Percentiles rank a stretch among this genome's conserved stretches.
Conservation (phyloP, 805 yeast species). For the Candida pseudoglaebosa region DNA sequence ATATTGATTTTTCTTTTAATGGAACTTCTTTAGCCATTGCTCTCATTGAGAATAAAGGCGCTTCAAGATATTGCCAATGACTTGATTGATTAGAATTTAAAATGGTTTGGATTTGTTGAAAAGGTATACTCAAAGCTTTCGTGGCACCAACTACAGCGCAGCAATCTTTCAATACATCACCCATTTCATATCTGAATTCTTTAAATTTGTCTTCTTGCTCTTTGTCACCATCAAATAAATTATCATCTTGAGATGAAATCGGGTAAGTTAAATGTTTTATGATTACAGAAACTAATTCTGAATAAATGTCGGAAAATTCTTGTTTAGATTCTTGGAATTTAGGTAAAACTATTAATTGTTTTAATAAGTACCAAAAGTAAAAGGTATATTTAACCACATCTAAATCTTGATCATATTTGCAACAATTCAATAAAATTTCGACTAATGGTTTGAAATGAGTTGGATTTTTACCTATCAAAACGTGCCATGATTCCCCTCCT, state of each 20-base stretch:
- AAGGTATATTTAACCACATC: constrained; percentile 89
- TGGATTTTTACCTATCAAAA: constrained; percentile 71
- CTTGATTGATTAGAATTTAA: constrained; percentile 34
- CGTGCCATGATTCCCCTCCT: constrained; percentile 96
- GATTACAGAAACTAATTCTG: constrained; percentile 56
- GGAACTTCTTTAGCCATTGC: constrained; percentile 93
- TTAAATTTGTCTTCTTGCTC: constrained; percentile 91
- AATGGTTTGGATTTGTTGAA: constrained; percentile 48
- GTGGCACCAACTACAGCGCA: constrained; percentile 84
- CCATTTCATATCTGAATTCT: constrained; percentile 94
- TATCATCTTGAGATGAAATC: constrained; percentile 22
- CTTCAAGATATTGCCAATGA: constrained; percentile 84
- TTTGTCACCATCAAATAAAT: constrained; percentile 57
- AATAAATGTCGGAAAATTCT: constrained; percentile 52
- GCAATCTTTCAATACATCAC: constrained; percentile 95
- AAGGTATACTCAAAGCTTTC: constrained; percentile 68
- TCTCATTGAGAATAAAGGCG: constrained; percentile 83
- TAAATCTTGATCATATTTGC: constrained; percentile 74
- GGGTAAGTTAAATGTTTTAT: constrained; percentile 77
- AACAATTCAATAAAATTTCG: constrained; percentile 63
- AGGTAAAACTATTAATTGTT: constrained; percentile 63
- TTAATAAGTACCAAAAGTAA: constrained; percentile 84
- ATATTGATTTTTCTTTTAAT: constrained; percentile 53
- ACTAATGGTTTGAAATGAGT: constrained; percentile 68
- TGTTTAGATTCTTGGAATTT: constrained; percentile 51